A percentile compares a stretch with the other conserved stretches of the same genome.
Evolutionary conservation across 805 yeast genomes (phyloP).

Genomic region (Candida easanensis): DNA sequence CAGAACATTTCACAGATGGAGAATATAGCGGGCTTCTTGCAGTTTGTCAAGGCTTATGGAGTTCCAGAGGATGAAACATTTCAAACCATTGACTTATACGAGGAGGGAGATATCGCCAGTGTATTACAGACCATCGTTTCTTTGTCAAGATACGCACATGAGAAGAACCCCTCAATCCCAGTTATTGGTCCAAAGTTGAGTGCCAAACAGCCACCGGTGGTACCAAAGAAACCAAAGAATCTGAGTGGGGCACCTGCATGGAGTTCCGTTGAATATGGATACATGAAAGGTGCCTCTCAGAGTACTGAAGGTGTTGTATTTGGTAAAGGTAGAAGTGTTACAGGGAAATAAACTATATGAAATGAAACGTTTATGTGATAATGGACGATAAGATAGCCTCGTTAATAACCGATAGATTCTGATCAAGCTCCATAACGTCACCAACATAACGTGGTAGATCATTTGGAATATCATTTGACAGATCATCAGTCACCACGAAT

Average conservation of each 20-base stretch:
- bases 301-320: conserved; percentile 51
- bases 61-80: conserved; percentile 80
- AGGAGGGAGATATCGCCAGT: conserved; percentile 71
- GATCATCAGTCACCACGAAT: conserved; percentile 28
- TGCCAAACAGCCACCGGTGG: conserved; percentile 43
- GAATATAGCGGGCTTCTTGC: conserved; percentile 69
- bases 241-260: conserved; percentile 38
- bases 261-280: conserved; percentile 61
- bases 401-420: conserved; percentile 22
- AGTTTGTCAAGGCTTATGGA: conserved; percentile 59
- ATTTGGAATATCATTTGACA: conserved; percentile 28
- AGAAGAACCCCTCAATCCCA: conserved; percentile 46
- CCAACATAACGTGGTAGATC: conserved; percentile 31
- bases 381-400: conserved; percentile 24
- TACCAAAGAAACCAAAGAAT: conserved; percentile 51
- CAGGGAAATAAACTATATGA: conserved; percentile 7
- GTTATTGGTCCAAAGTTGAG: conserved; percentile 59
- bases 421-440: conserved; percentile 25
- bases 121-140: conserved; percentile 74
- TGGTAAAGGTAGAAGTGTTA: conserved; percentile 49
- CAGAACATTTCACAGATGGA: conserved; percentile 58
- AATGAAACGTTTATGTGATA: conserved; percentile 7
- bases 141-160: conserved; percentile 65
- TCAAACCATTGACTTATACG: conserved; percentile 75
- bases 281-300: conserved; percentile 56